A percentile compares a stretch with the other conserved stretches of the same genome.
phyloP scores from a whole-genome alignment of 2,329 filamentous ascomycete species.

The Fusarium keratoplasticum region DNA sequence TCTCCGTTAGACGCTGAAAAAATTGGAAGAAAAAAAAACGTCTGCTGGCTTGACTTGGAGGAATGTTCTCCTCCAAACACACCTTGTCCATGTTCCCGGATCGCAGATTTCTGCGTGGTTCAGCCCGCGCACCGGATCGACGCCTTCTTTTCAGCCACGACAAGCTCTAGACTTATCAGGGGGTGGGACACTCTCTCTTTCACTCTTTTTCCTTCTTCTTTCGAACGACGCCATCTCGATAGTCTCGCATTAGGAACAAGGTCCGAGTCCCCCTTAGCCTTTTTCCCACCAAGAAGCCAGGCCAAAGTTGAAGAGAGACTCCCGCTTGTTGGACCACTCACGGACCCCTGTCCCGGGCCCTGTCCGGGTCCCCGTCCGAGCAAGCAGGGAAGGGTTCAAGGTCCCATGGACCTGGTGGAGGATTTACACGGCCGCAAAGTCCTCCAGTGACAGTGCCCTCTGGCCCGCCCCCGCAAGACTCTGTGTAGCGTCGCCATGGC shows the following conservation, averaged over 20 bases:
- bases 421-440: slow-evolving; percentile 9
- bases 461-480: slow-evolving; percentile 45
- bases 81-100: slow-evolving; percentile 13
- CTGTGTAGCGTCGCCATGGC: slow-evolving; percentile 28
- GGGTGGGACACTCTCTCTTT: background rate
- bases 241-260: slow-evolving; percentile 39
- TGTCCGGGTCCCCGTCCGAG: background rate
- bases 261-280: slow-evolving; percentile 14
- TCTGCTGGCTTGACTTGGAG: background rate
- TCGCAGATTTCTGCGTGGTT: slow-evolving; percentile 16
- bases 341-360: background rate
- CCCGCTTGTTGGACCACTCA: background rate
- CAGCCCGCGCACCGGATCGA: slow-evolving; percentile 22
- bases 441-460: slow-evolving; percentile 25
- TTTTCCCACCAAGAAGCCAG: too few species aligned
- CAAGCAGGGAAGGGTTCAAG: background rate
- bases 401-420: slow-evolving; percentile 6
- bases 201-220: background rate
- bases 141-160: slow-evolving; percentile 28
- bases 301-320: too few species aligned
- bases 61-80: background rate
- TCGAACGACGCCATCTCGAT: slow-evolving; percentile 34
- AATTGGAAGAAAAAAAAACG: background rate
- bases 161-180: slow-evolving; percentile 29
- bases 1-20: background rate